phyloP scores from a whole-genome alignment of 2,329 filamentous ascomycete species.

The Ophiostoma piceae region DNA sequence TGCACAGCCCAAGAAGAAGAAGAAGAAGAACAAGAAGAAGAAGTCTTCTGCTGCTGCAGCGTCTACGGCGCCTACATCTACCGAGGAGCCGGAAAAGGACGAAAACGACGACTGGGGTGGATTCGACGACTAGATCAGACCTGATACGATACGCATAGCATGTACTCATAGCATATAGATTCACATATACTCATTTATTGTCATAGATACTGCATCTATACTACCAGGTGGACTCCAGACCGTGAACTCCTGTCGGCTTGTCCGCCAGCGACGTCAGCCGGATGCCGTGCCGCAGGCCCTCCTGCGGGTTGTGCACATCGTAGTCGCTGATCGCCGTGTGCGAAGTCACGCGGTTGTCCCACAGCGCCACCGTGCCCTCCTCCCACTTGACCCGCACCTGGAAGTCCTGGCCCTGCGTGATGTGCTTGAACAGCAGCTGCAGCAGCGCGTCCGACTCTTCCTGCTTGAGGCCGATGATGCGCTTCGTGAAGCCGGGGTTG shows the following conservation, averaged over 20 bases:
- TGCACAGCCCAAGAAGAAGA: background rate
- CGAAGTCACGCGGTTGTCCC: constrained; percentile 57
- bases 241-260: constrained; percentile 37
- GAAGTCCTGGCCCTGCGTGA: constrained; percentile 55
- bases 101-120: constrained; percentile 25
- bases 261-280: constrained; percentile 40
- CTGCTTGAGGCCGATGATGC: constrained; percentile 59
- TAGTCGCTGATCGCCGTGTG: constrained; percentile 44
- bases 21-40: constrained; percentile 16
- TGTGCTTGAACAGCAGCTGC: constrained; percentile 61
- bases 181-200: constrained; percentile 8
- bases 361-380: constrained; percentile 60
- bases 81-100: background rate
- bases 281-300: constrained; percentile 40
- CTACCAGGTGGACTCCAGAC: constrained; percentile 32
- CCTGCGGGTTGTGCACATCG: constrained; percentile 38
- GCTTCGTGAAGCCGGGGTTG: constrained; percentile 57
- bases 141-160: background rate
- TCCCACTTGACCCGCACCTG: constrained; percentile 63
- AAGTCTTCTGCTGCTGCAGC: constrained; percentile 1
- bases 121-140: constrained; percentile 26
- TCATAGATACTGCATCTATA: constrained; percentile 6
- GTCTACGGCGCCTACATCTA: background rate
- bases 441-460: constrained; percentile 63
- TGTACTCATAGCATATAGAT: background rate